Conservation (phyloP, 2,329 filamentous ascomycete species). For the Beauveria bassiana region DNA sequence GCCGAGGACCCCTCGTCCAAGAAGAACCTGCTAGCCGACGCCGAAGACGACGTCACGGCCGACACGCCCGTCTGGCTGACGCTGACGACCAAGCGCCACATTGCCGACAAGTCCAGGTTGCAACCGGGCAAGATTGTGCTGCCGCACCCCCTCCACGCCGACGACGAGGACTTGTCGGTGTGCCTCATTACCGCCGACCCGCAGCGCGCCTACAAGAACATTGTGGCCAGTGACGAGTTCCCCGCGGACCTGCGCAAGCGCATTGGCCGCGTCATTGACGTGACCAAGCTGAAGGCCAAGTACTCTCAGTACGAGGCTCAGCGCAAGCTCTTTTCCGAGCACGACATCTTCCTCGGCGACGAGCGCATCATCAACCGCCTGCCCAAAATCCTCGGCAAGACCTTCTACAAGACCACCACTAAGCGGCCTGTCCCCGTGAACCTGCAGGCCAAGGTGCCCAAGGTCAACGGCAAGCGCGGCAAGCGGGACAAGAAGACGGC, state of each 20-base stretch:
- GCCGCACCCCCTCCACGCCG: slow-evolving; percentile 60
- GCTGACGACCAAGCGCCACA: slow-evolving; percentile 58
- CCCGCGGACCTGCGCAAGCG: slow-evolving; percentile 57
- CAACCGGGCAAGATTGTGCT: slow-evolving; percentile 78
- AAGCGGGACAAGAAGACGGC: slow-evolving; percentile 48
- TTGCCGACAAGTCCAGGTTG: slow-evolving; percentile 64
- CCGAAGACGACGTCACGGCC: slow-evolving; percentile 35
- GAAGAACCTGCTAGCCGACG: slow-evolving; percentile 43
- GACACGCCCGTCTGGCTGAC: slow-evolving; percentile 54
- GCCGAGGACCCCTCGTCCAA: slow-evolving; percentile 42
- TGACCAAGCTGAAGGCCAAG: slow-evolving; percentile 72
- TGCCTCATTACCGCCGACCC: slow-evolving; percentile 79
- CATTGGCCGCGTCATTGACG: slow-evolving; percentile 70
- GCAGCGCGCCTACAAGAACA: slow-evolving; percentile 84
- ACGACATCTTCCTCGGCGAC: slow-evolving; percentile 91
- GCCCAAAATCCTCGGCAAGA: slow-evolving; percentile 76
- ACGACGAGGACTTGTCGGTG: slow-evolving; percentile 56
- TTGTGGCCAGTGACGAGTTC: slow-evolving; percentile 67
- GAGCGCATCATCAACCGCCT: slow-evolving; percentile 71
- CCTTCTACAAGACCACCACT: slow-evolving; percentile 74
- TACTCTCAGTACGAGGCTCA: slow-evolving; percentile 84
- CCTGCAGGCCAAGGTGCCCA: slow-evolving; percentile 55
- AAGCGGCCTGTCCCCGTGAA: slow-evolving; percentile 84
- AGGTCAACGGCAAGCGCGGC: slow-evolving; percentile 50
- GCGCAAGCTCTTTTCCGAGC: slow-evolving; percentile 73